Conservation (phyloP, 257 asterid genomes). For the Solanum arcanum region DNA sequence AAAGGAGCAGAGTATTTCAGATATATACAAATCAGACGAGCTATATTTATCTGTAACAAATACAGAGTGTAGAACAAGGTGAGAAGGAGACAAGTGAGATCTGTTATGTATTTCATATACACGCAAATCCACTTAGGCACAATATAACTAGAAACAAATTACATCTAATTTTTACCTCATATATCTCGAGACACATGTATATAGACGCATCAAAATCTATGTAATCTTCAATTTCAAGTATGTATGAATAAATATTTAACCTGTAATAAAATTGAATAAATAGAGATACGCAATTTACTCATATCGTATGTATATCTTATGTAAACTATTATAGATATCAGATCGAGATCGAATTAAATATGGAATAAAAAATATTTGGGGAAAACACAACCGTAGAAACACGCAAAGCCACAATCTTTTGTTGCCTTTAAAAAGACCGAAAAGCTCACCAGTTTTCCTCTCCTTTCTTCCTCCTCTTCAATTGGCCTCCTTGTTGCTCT, state of each 20-base stretch:
- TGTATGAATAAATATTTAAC: too few relatives aligned
- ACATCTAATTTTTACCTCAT: background rate
- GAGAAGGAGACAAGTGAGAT: background rate
- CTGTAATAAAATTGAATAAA: accelerated
- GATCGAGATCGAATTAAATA: background rate
- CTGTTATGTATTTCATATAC: background rate
- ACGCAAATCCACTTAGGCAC: too few relatives aligned
- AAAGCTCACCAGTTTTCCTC: background rate
- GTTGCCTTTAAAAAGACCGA: background rate
- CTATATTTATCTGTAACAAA: too few relatives aligned
- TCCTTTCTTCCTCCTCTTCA: background rate
- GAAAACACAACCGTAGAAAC: background rate
- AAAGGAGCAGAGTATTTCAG: background rate
- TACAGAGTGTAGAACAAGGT: background rate
- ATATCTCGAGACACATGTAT: too few relatives aligned
- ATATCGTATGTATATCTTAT: background rate
- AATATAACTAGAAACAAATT: background rate
- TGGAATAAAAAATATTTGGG: background rate
- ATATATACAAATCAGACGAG: background rate
- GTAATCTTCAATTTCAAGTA: background rate
- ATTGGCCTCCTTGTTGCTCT: background rate
- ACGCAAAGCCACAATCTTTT: background rate
- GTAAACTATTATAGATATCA: background rate
- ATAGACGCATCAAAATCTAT: background rate
- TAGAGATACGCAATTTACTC: accelerated